phyloP scores from a whole-genome alignment of 148 eudicot genomes.

The Rhododendron henanense region DNA sequence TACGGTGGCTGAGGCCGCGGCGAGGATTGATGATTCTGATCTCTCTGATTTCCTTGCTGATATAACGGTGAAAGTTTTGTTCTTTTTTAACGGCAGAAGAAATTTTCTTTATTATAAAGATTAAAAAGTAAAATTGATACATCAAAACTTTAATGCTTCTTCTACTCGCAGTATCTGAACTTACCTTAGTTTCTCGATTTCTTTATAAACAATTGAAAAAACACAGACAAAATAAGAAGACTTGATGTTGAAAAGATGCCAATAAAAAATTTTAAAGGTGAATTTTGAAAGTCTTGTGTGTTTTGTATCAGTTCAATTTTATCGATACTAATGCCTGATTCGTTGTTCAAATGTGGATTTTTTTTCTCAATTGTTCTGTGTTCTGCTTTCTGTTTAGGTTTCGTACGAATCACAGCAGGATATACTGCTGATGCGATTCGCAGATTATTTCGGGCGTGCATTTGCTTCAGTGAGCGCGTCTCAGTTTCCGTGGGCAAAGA shows the following conservation, averaged over 20 bases:
- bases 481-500: conserved; percentile 61
- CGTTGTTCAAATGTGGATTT: neutral
- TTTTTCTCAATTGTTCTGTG: neutral
- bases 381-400: conserved; percentile 14
- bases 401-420: conserved; percentile 53
- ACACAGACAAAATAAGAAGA: neutral
- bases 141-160: too few species aligned
- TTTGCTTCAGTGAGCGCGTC: conserved; percentile 47
- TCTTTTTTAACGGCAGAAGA: too few species aligned
- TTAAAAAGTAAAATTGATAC: too few species aligned
- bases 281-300: neutral
- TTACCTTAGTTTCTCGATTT: too few species aligned
- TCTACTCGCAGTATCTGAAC: too few species aligned
- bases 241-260: neutral
- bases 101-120: too few species aligned
- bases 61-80: conserved; percentile 14
- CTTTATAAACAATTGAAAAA: too few species aligned
- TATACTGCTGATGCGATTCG: conserved; percentile 59
- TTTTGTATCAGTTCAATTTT: neutral
- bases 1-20: conserved; percentile 48
- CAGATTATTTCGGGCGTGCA: conserved; percentile 57
- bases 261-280: neutral
- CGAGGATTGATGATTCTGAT: conserved; percentile 49
- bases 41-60: conserved; percentile 41
- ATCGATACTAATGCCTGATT: neutral